Conservation (phyloP, 441 rosid genomes). For the Iberis amara region DNA sequence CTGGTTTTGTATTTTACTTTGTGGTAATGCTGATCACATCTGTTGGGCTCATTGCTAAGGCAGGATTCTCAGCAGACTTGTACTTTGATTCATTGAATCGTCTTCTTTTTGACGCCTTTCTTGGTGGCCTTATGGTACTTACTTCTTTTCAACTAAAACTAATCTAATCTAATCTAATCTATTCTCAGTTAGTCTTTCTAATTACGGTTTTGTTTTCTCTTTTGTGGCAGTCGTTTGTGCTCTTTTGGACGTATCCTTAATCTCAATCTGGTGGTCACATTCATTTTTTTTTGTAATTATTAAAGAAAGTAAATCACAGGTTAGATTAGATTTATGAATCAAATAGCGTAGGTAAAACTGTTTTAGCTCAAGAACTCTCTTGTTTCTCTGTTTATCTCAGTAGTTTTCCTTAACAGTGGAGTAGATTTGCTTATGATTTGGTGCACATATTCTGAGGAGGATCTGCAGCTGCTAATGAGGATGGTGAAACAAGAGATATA, state of each 20-base stretch:
- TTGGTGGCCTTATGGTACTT: conserved; percentile 92
- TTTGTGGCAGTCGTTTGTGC: conserved; percentile 85
- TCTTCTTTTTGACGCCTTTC: conserved; percentile 67
- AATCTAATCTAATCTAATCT: too few relatives aligned
- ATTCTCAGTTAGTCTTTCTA: too few relatives aligned
- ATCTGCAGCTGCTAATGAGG: conserved; percentile 18
- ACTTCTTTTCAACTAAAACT: too few relatives aligned
- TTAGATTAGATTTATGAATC: conserved; percentile 15
- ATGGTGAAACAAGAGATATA: conserved; percentile 16
- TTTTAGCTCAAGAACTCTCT: too few relatives aligned
- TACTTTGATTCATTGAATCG: conserved; percentile 84
- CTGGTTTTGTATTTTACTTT: conserved; percentile 77
- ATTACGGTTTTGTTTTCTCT: conserved; percentile 6
- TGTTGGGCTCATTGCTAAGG: conserved; percentile 70
- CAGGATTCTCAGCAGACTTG: conserved; percentile 65
- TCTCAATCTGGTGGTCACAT: conserved; percentile 15
- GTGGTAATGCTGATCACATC: conserved; percentile 79
- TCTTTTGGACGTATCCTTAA: conserved; percentile 99
- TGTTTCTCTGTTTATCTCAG: conserved; percentile 13
- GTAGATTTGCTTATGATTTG: conserved; percentile 83
- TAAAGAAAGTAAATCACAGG: neutral
- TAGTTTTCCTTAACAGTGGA: conserved; percentile 42
- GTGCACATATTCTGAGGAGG: conserved; percentile 76
- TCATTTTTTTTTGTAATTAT: too few relatives aligned
- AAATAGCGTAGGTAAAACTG: too few relatives aligned